Base-by-base conservation (phyloP, 1,284 basidiomycete genomes). In the Singerocomus inundabilis region DNA sequence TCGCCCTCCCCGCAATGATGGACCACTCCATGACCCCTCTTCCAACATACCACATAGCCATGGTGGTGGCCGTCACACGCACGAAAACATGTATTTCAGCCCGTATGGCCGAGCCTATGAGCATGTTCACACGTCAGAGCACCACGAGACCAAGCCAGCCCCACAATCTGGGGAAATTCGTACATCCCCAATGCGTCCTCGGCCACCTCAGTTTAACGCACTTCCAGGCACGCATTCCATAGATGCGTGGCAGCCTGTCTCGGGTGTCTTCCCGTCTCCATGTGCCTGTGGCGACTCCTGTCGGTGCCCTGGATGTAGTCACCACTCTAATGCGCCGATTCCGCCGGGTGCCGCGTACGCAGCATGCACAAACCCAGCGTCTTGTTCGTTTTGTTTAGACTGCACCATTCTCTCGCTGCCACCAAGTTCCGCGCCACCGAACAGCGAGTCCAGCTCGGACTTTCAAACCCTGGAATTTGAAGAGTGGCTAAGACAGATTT, bases 51-150 rank as follows among this genome's bases (percentile, higher is more conserved):
- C 68, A 29, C 74, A 75, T 53, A 68, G 53, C 16, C 72, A 69
- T 56, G 58, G 56, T 44, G 62, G 48, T 51, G 74, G 64, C 47
- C 75, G 68, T 58, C 76, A 77, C 56, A 65, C 65, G 33, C 75
- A 78, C 58, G 75, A 77, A 32, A 64, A 61, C 46, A 64, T 68
- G 46, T 70, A 71, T 46, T 84, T 72, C 61, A 82, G 80, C 46
- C 85, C 85, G 0, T 87, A 86, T 52, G 75, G 77, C 24, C 75
- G 82, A 26, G 80, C 81, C 16, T 81, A 82, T 58, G 82, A 80
- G 57, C 68, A 71, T 6, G 47, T 61, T 15, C 70, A 73, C 45
- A 59, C 63, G 1, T 41, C 62, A 32, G 70, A 70, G 34, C 66
- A 68, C 36, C 52, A 57, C 40, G 67, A 66, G 37, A 37, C 51